Evolutionary conservation across 2,329 filamentous ascomycete genomes (phyloP).

Genomic region (Scortechinia acanthostroma): DNA sequence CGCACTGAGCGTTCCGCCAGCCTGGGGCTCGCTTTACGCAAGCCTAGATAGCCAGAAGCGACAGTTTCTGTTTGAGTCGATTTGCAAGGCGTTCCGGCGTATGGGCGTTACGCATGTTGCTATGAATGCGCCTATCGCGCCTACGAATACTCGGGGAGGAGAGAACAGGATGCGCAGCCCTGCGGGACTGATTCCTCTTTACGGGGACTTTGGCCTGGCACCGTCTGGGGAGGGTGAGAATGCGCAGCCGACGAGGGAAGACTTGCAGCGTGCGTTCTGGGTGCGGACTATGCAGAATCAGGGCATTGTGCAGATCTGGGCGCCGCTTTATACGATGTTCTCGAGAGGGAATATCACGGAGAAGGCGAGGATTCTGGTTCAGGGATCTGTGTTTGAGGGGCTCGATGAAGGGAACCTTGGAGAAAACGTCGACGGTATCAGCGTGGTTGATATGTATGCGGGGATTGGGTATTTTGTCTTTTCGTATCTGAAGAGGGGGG

Average conservation of each 20-base stretch:
- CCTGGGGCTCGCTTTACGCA: neutral
- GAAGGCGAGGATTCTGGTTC: constrained; percentile 45
- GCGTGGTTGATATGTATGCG: constrained; percentile 51
- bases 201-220: constrained; percentile 39
- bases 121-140: constrained; percentile 46
- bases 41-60: neutral
- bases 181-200: constrained; percentile 37
- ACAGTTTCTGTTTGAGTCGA: neutral
- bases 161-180: constrained; percentile 47
- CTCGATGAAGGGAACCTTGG: constrained; percentile 17
- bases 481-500: constrained; percentile 42
- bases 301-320: constrained; percentile 50
- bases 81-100: neutral
- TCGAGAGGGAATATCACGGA: constrained; percentile 54
- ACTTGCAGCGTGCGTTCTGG: constrained; percentile 47
- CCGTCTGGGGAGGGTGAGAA: constrained; percentile 9
- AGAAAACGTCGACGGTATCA: constrained; percentile 11
- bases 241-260: constrained; percentile 16
- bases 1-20: neutral
- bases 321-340: constrained; percentile 60
- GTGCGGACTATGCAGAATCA: constrained; percentile 41
- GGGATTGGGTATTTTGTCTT: constrained; percentile 64
- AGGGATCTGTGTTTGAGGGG: constrained; percentile 8
- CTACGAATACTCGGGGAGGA: constrained; percentile 11
- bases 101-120: constrained; percentile 45